A percentile compares a stretch with the other conserved stretches of the same genome.
phyloP scores from a whole-genome alignment of 2,329 filamentous ascomycete species.

The Talaromyces piceae region DNA sequence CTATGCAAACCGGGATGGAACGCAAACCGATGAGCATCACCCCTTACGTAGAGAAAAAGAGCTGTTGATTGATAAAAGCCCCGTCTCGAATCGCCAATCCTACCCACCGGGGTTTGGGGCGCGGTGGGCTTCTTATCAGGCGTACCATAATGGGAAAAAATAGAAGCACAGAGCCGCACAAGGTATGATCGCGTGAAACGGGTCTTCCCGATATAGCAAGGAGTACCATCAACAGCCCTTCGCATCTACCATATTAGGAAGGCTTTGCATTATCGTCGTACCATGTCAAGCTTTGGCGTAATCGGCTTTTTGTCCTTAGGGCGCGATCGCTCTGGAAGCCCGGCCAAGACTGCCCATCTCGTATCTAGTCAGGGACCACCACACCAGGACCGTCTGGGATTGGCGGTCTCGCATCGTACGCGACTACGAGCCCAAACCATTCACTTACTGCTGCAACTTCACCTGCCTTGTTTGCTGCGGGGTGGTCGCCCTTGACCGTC shows the following conservation, averaged over 20 bases:
- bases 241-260: background rate
- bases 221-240: background rate
- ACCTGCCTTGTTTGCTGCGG: background rate
- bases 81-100: background rate
- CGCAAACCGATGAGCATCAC: background rate
- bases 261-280: background rate
- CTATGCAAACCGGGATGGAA: background rate
- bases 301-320: background rate
- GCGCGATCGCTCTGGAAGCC: background rate
- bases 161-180: constrained; percentile 2
- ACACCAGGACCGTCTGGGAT: background rate
- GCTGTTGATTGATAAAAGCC: background rate
- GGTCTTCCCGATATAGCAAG: background rate
- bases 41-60: background rate
- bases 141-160: background rate
- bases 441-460: background rate
- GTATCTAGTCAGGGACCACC: background rate
- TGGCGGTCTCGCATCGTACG: background rate
- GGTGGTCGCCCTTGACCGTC: background rate
- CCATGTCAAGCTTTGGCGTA: background rate
- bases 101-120: background rate
- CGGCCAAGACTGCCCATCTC: background rate
- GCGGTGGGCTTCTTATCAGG: background rate
- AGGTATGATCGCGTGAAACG: constrained; percentile 9
- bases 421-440: background rate